Percentiles rank a stretch among this genome's conserved stretches.
These are phyloP conservation scores for Rhodotorula sp. DNA, from an alignment of 1,284 basidiomycete genomes.

Conservation along the genomic window DNA sequence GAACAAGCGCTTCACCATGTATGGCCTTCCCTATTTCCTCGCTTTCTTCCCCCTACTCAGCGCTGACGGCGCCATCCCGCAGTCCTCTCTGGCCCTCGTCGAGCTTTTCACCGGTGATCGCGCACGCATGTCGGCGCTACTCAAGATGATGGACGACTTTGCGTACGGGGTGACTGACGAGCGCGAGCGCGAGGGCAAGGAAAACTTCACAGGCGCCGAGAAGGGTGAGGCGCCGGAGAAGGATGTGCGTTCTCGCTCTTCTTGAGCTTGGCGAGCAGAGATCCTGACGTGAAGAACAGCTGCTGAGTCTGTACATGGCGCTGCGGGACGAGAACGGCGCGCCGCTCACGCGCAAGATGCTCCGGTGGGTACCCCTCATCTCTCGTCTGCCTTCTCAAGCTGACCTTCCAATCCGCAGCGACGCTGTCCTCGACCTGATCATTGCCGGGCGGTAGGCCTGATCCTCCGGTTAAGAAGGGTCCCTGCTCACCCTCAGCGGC, in stretches of 20 bases:
- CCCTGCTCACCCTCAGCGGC: background rate
- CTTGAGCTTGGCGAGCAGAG: background rate
- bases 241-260: slow-evolving; percentile 12
- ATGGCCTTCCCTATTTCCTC: slow-evolving; percentile 23
- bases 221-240: slow-evolving; percentile 16
- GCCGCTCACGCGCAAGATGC: slow-evolving; percentile 22
- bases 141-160: slow-evolving; percentile 46
- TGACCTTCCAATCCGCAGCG: background rate
- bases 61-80: background rate
- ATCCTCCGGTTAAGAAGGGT: background rate
- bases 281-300: background rate
- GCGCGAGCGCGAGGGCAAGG: slow-evolving; percentile 23
- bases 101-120: slow-evolving; percentile 43
- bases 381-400: too few relatives aligned
- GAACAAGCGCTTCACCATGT: slow-evolving; percentile 32
- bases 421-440: slow-evolving; percentile 38
- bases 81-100: slow-evolving; percentile 35
- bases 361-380: slow-evolving; percentile 14
- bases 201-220: slow-evolving; percentile 10
- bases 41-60: too few relatives aligned
- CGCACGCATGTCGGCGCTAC: slow-evolving; percentile 39
- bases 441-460: slow-evolving; percentile 27
- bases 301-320: slow-evolving; percentile 34
- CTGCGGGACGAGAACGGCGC: slow-evolving; percentile 30
- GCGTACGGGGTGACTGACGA: slow-evolving; percentile 46